Evolutionary conservation across 805 yeast genomes (phyloP), one percentile per base, ranked within the genome.

Genomic region (Saturnispora silvae): DNA sequence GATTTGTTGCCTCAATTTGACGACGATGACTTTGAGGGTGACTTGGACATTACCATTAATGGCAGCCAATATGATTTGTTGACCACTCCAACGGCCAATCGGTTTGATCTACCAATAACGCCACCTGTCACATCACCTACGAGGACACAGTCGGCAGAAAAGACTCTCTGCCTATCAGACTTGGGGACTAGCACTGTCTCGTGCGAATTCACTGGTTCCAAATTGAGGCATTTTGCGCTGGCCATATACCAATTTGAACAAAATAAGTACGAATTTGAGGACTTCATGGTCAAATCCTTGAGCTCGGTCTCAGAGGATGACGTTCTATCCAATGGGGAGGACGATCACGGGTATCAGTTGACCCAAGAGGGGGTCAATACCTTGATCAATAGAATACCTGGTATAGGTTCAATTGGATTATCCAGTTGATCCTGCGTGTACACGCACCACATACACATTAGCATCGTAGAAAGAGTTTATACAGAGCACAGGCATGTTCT

Each of bases 181-280:
- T 9, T 20, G 20, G 25, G 10, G 11, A 23, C 9, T 1, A 4
- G 7, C 34, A 33, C 8, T 25, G 23, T 11, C 11, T 13, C 5
- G 15, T 14, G 7, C 10, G n/a, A 13, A 13, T 26, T 14, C 20
- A 20, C 23, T 10, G 8, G 24, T 4, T 11, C 35, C 7, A 11
- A 20, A 8, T 11, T 18, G 16, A 23, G 30, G 15, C 38, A 44
- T 26, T 37, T 44, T 22, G 28, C 41, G n/a, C 38, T 34, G 34
- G 46, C 43, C 2, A 8, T 44, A 10, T 27, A 41, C 14, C 39
- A 39, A 28, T 44, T 31, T n/a, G 38, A 44, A 19, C 33, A 7
- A 13, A 31, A 36, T 11, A 16, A 26, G 7, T 20, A 13, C 4
- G 25, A 24, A n/a, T 31, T 36, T 20, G 19, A 18, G 13, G 9